Conservation (phyloP, 176 grass and related monocot species). For the Bolboschoenus planiculmis region DNA sequence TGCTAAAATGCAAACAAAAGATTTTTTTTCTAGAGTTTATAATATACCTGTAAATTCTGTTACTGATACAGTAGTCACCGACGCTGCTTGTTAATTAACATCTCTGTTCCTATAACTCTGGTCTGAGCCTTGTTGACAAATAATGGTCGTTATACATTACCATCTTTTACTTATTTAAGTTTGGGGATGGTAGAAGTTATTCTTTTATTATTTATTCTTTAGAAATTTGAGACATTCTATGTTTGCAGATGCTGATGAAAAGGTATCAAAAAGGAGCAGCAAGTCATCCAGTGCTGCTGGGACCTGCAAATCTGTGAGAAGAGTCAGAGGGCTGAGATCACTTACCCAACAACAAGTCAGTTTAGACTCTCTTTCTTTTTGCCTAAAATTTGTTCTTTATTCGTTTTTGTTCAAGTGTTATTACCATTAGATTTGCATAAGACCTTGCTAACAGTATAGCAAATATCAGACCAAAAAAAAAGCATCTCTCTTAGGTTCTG, state of each 20-base stretch:
- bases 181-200: not conserved
- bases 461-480: not conserved
- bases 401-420: not conserved
- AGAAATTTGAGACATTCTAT: not conserved
- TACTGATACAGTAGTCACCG: not conserved
- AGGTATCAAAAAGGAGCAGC: not conserved
- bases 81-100: not conserved
- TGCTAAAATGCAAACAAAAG: not conserved
- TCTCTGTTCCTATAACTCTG: not conserved
- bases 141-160: not conserved
- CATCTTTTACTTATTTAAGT: not conserved
- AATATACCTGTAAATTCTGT: too few species aligned
- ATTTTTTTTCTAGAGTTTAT: too few species aligned
- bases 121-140: not conserved
- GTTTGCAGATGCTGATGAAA: not conserved
- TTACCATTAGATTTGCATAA: not conserved
- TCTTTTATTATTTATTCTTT: not conserved
- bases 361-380: not conserved
- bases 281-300: not conserved
- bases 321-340: not conserved
- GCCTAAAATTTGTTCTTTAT: not conserved
- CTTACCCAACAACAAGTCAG: conserved; percentile 1
- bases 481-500: not conserved
- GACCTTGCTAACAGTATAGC: not conserved
- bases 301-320: not conserved